Percentiles rank a stretch among this genome's conserved stretches.
Conservation (phyloP, 2,329 filamentous ascomycete species). For the Keithomyces neogunnii region DNA sequence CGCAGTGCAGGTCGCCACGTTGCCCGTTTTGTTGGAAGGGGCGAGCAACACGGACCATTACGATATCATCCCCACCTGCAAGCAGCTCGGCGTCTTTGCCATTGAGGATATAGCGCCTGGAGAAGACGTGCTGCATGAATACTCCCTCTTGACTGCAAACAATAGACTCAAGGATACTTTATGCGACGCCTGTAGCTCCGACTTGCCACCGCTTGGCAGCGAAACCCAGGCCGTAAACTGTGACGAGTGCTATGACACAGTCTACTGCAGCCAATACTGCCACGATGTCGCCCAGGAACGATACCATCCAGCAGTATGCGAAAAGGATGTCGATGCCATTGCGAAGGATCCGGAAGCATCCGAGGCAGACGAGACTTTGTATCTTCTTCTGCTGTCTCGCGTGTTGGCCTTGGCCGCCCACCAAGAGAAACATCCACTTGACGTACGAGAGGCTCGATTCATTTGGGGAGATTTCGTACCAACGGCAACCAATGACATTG, state of each 20-base stretch:
- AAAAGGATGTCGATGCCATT: slow-evolving; percentile 57
- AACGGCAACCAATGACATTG: slow-evolving; percentile 41
- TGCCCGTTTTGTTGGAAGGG: slow-evolving; percentile 61
- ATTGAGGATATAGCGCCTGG: slow-evolving; percentile 70
- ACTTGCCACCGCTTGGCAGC: slow-evolving; percentile 52
- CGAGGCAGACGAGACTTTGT: slow-evolving; percentile 52
- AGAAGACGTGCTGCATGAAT: slow-evolving; percentile 71
- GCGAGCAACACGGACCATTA: slow-evolving; percentile 41
- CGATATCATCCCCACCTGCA: slow-evolving; percentile 49
- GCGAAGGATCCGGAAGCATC: slow-evolving; percentile 53
- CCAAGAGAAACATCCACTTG: slow-evolving; percentile 52
- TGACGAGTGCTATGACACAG: slow-evolving; percentile 54
- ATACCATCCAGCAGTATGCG: slow-evolving; percentile 59
- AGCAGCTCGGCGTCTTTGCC: slow-evolving; percentile 86
- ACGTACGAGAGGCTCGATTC: slow-evolving; percentile 56
- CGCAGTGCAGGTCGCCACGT: slow-evolving; percentile 63
- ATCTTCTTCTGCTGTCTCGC: slow-evolving; percentile 54
- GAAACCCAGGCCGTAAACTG: slow-evolving; percentile 43
- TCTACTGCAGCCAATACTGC: slow-evolving; percentile 57
- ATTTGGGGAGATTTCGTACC: slow-evolving; percentile 62
- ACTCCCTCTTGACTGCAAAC: slow-evolving; percentile 79
- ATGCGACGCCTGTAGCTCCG: slow-evolving; percentile 81
- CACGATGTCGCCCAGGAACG: slow-evolving; percentile 46
- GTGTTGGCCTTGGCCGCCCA: slow-evolving; percentile 55
- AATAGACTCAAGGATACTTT: slow-evolving; percentile 78